These are phyloP conservation scores for Coemansia erecta DNA, from an alignment of 192 early-diverging fungal genomes.

Conservation along the genomic window DNA sequence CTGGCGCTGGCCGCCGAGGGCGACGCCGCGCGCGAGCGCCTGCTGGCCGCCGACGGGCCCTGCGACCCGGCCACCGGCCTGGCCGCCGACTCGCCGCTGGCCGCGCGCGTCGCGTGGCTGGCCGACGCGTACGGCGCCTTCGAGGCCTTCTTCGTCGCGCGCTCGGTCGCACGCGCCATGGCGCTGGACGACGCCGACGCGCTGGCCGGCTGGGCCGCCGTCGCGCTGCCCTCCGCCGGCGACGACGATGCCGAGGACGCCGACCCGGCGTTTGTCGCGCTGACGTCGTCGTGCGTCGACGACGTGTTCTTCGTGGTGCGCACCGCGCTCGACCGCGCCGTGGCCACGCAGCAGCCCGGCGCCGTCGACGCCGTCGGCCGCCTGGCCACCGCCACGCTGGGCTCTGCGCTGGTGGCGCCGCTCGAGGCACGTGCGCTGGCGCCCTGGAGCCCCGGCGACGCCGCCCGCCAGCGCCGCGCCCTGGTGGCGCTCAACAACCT, in stretches of 20 bases:
- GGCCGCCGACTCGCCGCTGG: constrained; percentile 26
- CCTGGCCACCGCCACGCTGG: constrained; percentile 54
- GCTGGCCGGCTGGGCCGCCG: constrained; percentile 30
- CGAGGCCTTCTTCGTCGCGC: constrained; percentile 38
- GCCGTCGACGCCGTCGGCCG: constrained; percentile 70
- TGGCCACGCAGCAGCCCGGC: constrained; percentile 71
- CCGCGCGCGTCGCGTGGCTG: constrained; percentile 34
- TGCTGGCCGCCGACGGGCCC: constrained; percentile 10
- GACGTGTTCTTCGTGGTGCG: constrained; percentile 93
- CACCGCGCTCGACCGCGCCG: constrained; percentile 65
- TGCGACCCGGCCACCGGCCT: constrained; percentile 36
- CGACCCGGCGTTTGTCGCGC: constrained; percentile 5
- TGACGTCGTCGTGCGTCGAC: constrained; percentile 68
- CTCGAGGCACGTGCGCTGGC: constrained; percentile 31
- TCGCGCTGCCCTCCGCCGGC: constrained; percentile 3
- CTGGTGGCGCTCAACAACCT: constrained; percentile 84
- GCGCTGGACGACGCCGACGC: constrained; percentile 33
- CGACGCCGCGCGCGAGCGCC: constrained; percentile 8
- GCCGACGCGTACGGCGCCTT: constrained; percentile 33
- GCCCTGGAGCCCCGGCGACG: constrained; percentile 16
- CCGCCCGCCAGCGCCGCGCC: constrained; percentile 28
- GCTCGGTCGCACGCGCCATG: constrained; percentile 45
- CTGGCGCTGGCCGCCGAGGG: constrained; percentile 13
- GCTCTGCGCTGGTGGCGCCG: constrained; percentile 23
- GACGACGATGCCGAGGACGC: not conserved